A percentile compares a stretch with the other conserved stretches of the same genome.
Evolutionary conservation across 169 alveolate species (phyloP).

Genomic region (Eimeria tenella): DNA sequence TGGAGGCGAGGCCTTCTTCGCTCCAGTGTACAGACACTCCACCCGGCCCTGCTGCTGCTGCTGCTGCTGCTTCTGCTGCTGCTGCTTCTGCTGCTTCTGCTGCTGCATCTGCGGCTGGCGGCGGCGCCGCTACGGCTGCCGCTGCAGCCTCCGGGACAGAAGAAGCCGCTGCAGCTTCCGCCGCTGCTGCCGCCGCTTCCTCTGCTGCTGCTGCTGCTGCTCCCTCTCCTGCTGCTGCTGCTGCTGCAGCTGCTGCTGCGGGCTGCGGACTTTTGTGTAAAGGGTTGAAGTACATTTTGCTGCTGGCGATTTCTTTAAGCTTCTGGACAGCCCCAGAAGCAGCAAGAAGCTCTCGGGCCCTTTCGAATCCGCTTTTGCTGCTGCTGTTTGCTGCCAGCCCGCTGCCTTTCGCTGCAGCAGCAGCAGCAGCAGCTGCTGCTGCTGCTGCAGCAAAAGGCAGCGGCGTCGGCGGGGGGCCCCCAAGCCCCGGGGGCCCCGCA

Average conservation of each 20-base stretch:
- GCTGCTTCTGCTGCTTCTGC: not conserved
- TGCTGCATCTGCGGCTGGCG: not conserved
- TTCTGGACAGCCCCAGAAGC: slow-evolving; percentile 18
- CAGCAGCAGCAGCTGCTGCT: slow-evolving; percentile 7
- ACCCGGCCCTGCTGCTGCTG: not conserved
- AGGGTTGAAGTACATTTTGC: slow-evolving; percentile 29
- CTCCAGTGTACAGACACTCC: not conserved
- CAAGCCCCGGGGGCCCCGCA: not conserved
- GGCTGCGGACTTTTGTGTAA: slow-evolving; percentile 28
- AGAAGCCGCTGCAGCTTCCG: not conserved
- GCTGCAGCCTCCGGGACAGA: not conserved
- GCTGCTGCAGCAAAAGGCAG: slow-evolving; percentile 32
- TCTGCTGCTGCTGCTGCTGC: not conserved
- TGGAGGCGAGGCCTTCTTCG: not conserved
- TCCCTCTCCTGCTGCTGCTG: not conserved
- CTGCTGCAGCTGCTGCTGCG: slow-evolving; percentile 58
- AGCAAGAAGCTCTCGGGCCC: not conserved
- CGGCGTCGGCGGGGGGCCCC: not conserved
- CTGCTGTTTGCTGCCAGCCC: not conserved
- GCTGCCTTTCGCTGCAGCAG: not conserved
- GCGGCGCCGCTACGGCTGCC: not conserved
- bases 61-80: not conserved
- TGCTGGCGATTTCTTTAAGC: slow-evolving; percentile 14
- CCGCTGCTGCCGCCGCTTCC: not conserved
- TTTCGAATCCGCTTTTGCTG: slow-evolving; percentile 16